Percentiles rank a stretch among this genome's conserved stretches.
These are phyloP conservation scores for Capsicum pubescens DNA, from an alignment of 257 asterid genomes.

Conservation along the genomic window DNA sequence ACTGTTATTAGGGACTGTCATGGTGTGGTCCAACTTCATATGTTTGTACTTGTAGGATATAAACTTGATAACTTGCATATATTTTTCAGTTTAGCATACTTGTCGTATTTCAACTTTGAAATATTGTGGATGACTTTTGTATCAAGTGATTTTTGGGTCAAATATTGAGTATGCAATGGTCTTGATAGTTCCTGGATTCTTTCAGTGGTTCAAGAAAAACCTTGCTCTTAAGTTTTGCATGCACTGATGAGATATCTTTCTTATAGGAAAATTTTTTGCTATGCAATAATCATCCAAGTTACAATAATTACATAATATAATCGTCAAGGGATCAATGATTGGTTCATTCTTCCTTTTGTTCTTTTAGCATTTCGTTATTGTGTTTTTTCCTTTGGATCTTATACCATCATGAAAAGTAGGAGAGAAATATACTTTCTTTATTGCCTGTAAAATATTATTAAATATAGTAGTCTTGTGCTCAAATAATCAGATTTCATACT, in stretches of 20 bases:
- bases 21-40: background rate
- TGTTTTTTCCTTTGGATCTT: conserved; percentile 1
- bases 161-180: background rate
- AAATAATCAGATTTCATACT: background rate
- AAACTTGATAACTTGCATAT: background rate
- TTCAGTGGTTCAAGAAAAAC: background rate
- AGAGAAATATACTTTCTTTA: background rate
- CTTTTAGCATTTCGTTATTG: background rate
- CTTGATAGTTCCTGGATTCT: background rate
- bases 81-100: background rate
- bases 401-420: background rate
- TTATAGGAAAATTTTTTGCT: background rate
- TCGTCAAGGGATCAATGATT: background rate
- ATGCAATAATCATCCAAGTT: background rate
- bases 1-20: background rate
- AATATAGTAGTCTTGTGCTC: no score
- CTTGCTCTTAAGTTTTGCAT: background rate
- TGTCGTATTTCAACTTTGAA: background rate
- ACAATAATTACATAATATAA: background rate
- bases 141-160: conserved; percentile 3
- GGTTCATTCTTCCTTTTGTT: background rate
- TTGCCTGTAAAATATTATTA: background rate
- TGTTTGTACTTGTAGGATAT: background rate
- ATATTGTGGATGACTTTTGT: background rate
- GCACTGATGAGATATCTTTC: background rate